Percentiles rank a stretch among this genome's conserved stretches.
phyloP scores from a whole-genome alignment of 1,139 yeast species.

The Suhomyces bolitotheri region DNA sequence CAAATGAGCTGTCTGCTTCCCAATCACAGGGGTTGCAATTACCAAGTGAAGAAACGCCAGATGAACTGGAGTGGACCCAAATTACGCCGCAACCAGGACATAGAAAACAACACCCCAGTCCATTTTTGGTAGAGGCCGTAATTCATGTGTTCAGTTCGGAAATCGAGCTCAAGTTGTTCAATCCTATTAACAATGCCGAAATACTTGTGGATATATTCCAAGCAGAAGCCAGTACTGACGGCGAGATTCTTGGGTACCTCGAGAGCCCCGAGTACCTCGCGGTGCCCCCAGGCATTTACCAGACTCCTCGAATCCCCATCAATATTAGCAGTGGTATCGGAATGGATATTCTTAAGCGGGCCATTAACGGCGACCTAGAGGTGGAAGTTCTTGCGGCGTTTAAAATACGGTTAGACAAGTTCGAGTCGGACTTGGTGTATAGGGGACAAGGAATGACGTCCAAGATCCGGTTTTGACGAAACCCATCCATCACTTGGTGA shows the following conservation, averaged over 20 bases:
- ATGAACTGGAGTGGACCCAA: background rate
- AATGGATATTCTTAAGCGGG: constrained; percentile 47
- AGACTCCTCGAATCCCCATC: constrained; percentile 51
- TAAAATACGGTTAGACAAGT: constrained; percentile 36
- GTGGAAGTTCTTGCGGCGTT: constrained; percentile 50
- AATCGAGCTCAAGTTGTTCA: constrained; percentile 50
- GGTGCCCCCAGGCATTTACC: constrained; percentile 52
- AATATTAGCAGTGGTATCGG: constrained; percentile 48
- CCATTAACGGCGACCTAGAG: constrained; percentile 49
- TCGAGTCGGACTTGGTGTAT: constrained; percentile 41
- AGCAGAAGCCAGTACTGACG: constrained; percentile 51
- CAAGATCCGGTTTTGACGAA: constrained; percentile 37
- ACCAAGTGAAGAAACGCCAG: background rate
- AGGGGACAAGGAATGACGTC: constrained; percentile 45
- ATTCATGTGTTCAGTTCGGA: constrained; percentile 55
- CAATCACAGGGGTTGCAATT: background rate
- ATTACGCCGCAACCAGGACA: background rate
- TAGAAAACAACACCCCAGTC: constrained; percentile 14
- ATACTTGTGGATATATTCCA: constrained; percentile 39
- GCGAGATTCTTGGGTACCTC: constrained; percentile 46
- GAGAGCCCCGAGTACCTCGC: constrained; percentile 34
- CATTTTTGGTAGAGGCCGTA: constrained; percentile 44
- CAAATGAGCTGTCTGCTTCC: background rate
- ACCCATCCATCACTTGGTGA: background rate
- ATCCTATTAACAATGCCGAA: constrained; percentile 50